Evolutionary conservation across 345 rosid genomes (phyloP).

Genomic region (Nephelium lappaceum): DNA sequence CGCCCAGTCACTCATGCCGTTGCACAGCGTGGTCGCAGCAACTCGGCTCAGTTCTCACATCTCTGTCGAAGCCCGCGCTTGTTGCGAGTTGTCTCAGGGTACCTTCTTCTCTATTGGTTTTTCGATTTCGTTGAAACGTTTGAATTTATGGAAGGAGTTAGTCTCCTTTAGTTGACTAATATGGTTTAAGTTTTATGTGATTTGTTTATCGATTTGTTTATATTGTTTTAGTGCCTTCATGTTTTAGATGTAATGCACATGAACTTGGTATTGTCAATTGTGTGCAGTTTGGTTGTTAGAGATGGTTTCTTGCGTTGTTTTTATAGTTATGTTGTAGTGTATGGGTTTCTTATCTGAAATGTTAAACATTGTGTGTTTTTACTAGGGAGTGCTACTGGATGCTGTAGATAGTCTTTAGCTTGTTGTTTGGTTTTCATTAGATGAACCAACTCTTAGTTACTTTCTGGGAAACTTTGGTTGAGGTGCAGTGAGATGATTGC

Average conservation of each 20-base stretch:
- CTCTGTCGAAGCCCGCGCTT: slow-evolving; percentile 31
- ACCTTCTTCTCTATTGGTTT: background rate
- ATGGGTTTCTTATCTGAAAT: background rate
- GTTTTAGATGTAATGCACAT: background rate
- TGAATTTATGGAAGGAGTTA: background rate
- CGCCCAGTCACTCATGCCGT: slow-evolving; percentile 30
- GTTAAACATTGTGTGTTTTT: background rate
- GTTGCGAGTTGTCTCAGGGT: slow-evolving; percentile 41
- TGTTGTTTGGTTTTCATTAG: background rate
- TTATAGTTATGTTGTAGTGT: background rate
- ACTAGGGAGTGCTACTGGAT: background rate
- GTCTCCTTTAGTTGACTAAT: background rate
- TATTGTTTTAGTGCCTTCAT: background rate
- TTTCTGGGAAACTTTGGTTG: background rate
- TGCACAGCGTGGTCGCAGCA: slow-evolving; percentile 30
- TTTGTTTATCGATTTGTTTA: background rate
- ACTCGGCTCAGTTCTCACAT: slow-evolving; percentile 31
- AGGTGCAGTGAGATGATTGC: background rate
- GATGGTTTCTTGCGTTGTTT: background rate
- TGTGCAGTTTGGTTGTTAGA: background rate
- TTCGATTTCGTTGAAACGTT: background rate
- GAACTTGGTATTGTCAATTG: too few species aligned
- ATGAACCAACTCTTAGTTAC: background rate
- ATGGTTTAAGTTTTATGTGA: background rate
- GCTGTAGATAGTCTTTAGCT: background rate